Base-by-base conservation (phyloP, 805 yeast genomes). In the Vanderwaltozyma verrucispora region DNA sequence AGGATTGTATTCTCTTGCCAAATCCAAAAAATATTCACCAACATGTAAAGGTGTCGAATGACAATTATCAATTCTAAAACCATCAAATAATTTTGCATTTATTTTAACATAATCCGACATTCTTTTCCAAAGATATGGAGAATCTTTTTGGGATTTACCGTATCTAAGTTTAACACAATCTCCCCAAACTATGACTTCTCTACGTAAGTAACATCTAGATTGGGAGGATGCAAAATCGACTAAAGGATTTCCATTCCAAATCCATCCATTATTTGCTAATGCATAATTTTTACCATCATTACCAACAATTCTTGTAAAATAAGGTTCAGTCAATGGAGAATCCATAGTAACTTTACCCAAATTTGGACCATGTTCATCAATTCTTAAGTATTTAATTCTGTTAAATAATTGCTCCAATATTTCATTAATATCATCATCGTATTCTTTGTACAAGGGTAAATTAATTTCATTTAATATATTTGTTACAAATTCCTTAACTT, bases 161-260 rank as follows among this genome's bases (percentile, higher is more conserved):
- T 87, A 89, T 41, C 98, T 71, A 45, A 89, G 66, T 57, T 89
- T 89, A 39, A 89, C 88, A 67, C 98, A 89, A 56, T 89, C 98
- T 3, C 95, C 92, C 98, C 98, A 89, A 19, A 89, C 84, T 47
- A 89, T 87, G 11, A 89, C 95, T 59, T 89, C 96, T 54, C 98
- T 74, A 37, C 94, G 70, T 35, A 89, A 62, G 54, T 92, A 89
- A 4, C 94, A 88, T 52, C 75, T 80, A 5, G 94, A 76, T 38
- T 77, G 49, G 21, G 69, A 59, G 0, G 95, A 81, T 0, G 97
- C 98, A 70, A 89, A 89, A 62, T 89, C 97, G 3, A 85, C 80
- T 40, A 88, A 62, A 2, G 97, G 96, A 48, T 89, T 79, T 10
- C 95, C 96, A 37, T 85, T 88, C 98, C 98, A 89, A 39, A 92